Base-by-base conservation (phyloP, 2,329 filamentous ascomycete genomes). In the Macroventuria anomochaeta region DNA sequence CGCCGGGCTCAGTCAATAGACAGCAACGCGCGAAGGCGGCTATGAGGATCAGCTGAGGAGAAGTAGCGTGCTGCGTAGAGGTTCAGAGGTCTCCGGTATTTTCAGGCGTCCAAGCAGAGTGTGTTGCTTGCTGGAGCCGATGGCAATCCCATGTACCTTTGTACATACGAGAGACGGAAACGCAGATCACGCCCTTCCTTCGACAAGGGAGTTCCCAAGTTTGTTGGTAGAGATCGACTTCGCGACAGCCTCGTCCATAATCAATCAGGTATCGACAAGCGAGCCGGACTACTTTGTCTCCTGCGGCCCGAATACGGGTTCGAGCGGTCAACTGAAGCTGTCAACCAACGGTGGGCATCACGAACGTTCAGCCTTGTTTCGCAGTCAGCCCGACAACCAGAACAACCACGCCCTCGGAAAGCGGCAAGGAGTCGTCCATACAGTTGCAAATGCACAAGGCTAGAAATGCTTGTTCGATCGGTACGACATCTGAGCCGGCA, bases 211-310 rank as follows among this genome's bases (percentile, higher is more conserved):
- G 8, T 5, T 10, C 7, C 29, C 13, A 23, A 5, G 11, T 6
- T 39, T 47, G n/a, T 38, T 25, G 18, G 50, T 20, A 38, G 37
- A 47, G 37, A 53, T 47, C 32, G 26, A 32, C 50, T 32, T 38
- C 26, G 13, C 34, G 26, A 39, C 51, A 48, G 43, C 43, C 38
- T 39, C 28, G 51, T 21, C 43, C 36, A 48, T 21, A 28, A 26
- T 48, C 38, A 39, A 53, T 43, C 18, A 38, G 51, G 51, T 10
- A 48, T 43, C 3, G 15, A 44, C 44, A 54, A 54, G 51, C 46
- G 46, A 54, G 29, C 28, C 44, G n/a, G 28, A 29, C 51, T 28
- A 40, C n/a, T 44, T 39, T 31, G 10, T 34, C 17, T 13, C 17
- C 21, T 39, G 23, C 44, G 51, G 51, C 46, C 51, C 51, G 51